Conservation (phyloP, 202 grass and related monocot genomes). For the Setaria italica region DNA sequence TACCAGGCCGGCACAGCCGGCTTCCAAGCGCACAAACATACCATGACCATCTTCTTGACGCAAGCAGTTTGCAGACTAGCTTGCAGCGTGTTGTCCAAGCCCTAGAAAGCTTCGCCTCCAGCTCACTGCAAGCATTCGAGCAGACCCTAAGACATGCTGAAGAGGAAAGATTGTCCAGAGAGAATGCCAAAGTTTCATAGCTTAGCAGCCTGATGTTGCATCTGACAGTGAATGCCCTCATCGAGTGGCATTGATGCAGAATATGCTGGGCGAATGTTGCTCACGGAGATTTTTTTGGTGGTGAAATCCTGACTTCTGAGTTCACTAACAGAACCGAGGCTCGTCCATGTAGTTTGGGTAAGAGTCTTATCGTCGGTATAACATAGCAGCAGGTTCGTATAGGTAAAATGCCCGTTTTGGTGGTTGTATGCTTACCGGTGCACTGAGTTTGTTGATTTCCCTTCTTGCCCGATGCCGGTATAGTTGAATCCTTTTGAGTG, state of each 20-base stretch:
- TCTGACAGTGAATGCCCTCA: constrained; percentile 29
- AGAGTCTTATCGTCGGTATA: background rate
- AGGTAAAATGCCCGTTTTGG: constrained; percentile 5
- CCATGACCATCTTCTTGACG: constrained; percentile 44
- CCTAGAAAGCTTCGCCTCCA: constrained; percentile 62
- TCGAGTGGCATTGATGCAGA: background rate
- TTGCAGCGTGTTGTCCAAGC: constrained; percentile 63
- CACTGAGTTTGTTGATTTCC: background rate
- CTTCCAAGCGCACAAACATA: constrained; percentile 44
- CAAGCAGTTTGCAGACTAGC: constrained; percentile 57
- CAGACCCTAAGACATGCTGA: constrained; percentile 59
- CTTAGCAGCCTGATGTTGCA: constrained; percentile 11
- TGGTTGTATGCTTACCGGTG: constrained; percentile 14
- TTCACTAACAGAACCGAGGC: constrained; percentile 28
- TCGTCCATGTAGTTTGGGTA: background rate
- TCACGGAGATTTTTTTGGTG: constrained; percentile 16
- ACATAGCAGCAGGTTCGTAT: constrained; percentile 33
- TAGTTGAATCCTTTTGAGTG: constrained; percentile 33
- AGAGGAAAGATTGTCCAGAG: constrained; percentile 51
- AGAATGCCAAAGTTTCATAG: constrained; percentile 57
- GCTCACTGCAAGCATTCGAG: constrained; percentile 63
- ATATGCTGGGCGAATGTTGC: constrained; percentile 19
- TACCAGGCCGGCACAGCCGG: constrained; percentile 63
- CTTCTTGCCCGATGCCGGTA: background rate
- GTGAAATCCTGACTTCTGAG: constrained; percentile 42